These are phyloP conservation scores for Kappamyces sp. DNA, from an alignment of 192 early-diverging fungal species.

Conservation along the genomic window DNA sequence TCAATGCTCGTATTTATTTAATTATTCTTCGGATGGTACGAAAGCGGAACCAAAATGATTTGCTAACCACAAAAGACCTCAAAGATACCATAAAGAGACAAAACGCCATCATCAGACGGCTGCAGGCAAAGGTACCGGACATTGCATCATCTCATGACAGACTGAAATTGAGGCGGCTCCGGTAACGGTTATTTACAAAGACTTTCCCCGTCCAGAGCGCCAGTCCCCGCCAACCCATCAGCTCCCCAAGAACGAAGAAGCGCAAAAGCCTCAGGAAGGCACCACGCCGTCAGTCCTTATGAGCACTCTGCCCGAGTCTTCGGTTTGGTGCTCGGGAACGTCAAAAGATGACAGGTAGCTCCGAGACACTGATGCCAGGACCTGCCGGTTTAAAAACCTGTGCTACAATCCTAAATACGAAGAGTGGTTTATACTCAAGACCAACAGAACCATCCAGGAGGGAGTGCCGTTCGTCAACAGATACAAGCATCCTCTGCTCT, in stretches of 20 bases:
- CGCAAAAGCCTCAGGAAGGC: neutral
- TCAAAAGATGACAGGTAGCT: conserved; percentile 17
- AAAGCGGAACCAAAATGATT: no score
- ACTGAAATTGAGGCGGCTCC: no score
- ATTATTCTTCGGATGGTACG: no score
- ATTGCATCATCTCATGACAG: no score
- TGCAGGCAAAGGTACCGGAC: no score
- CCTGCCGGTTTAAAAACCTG: conserved; percentile 42
- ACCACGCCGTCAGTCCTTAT: neutral
- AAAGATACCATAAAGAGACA: no score
- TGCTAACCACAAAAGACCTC: no score
- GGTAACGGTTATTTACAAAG: no score
- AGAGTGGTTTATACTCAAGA: conserved; percentile 41
- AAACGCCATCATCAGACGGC: no score
- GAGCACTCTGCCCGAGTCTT: conserved; percentile 30
- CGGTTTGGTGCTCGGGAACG: conserved; percentile 37
- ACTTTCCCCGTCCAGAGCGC: no score
- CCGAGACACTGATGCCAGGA: conserved; percentile 8
- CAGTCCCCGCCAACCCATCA: no score
- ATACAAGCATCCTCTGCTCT: conserved; percentile 26
- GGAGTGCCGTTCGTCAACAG: conserved; percentile 29
- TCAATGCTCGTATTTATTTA: no score
- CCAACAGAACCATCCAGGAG: conserved; percentile 29
- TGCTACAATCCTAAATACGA: conserved; percentile 33
- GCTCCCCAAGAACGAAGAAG: neutral